Percentiles rank a stretch among this genome's conserved stretches.
Conservation (phyloP, 1,284 basidiomycete species). For the Microstroma glucosiphilum region DNA sequence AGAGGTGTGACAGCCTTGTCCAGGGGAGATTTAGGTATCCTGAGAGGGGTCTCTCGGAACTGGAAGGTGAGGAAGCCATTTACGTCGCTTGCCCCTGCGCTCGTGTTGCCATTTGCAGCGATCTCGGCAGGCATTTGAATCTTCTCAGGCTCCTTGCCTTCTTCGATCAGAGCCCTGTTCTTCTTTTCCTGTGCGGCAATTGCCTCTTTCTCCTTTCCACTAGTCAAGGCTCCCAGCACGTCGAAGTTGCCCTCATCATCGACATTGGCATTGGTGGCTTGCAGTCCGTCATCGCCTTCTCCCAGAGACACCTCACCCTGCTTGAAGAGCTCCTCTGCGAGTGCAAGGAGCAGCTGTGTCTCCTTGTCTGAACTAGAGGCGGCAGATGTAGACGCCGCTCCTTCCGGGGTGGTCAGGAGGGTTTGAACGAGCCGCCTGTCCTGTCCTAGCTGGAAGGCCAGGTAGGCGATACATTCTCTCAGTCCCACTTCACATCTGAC, state of each 20-base stretch:
- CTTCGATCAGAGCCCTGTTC: slow-evolving; percentile 72
- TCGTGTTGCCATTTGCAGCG: neutral
- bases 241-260: slow-evolving; percentile 72
- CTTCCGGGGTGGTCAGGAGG: slow-evolving; percentile 10
- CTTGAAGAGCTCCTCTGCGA: slow-evolving; percentile 34
- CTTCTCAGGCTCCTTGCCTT: slow-evolving; percentile 36
- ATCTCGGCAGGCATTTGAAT: neutral
- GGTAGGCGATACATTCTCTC: slow-evolving; percentile 41
- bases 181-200: slow-evolving; percentile 55
- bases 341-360: slow-evolving; percentile 14
- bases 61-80: slow-evolving; percentile 5
- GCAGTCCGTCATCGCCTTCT: slow-evolving; percentile 21
- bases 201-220: slow-evolving; percentile 20
- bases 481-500: slow-evolving; percentile 34
- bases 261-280: slow-evolving; percentile 19
- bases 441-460: slow-evolving; percentile 39
- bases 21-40: neutral
- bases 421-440: slow-evolving; percentile 37
- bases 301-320: slow-evolving; percentile 32
- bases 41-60: neutral
- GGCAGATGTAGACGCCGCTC: neutral
- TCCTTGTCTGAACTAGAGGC: slow-evolving; percentile 12
- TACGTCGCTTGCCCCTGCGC: slow-evolving; percentile 1
- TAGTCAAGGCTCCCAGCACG: slow-evolving; percentile 55
- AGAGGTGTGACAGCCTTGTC: slow-evolving; percentile 1